phyloP scores from a whole-genome alignment of 768 basidiomycete genomes.

The Artomyces pyxidatus region DNA sequence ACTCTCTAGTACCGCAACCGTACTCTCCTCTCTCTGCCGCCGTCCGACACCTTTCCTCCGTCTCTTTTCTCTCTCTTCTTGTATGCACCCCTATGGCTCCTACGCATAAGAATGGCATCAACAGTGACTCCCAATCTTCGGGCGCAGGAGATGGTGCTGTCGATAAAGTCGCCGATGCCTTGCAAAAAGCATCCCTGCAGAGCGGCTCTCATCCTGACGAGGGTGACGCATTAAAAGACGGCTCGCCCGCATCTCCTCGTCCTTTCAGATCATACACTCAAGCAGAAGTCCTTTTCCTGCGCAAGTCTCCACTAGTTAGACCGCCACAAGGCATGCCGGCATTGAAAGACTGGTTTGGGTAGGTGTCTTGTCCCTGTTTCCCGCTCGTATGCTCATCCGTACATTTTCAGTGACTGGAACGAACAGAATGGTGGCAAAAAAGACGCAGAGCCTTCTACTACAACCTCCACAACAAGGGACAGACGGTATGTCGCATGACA shows the following conservation, averaged over 20 bases:
- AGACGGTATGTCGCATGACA: constrained; percentile 59
- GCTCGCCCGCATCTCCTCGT: constrained; percentile 22
- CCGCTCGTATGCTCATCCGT: constrained; percentile 10
- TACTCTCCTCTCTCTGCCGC: not conserved
- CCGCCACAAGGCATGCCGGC: constrained; percentile 71
- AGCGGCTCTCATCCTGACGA: constrained; percentile 24
- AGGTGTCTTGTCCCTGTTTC: constrained; percentile 8
- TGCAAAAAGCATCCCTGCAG: constrained; percentile 9
- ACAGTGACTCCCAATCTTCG: not conserved
- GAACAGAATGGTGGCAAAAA: constrained; percentile 61
- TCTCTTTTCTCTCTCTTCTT: constrained; percentile 1
- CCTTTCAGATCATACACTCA: constrained; percentile 64
- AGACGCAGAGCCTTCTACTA: constrained; percentile 50
- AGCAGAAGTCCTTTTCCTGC: constrained; percentile 55
- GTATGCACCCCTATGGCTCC: not conserved
- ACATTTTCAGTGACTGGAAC: constrained; percentile 37
- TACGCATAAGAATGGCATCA: not conserved
- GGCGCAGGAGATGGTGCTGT: not conserved
- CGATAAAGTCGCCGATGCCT: constrained; percentile 2
- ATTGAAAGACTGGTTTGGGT: constrained; percentile 89
- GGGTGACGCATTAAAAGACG: constrained; percentile 3
- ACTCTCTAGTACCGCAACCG: not conserved
- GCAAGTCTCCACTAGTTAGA: constrained; percentile 68
- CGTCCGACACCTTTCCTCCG: not conserved
- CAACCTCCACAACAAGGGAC: constrained; percentile 50